These are phyloP conservation scores for Allium cepa DNA, from an alignment of 106 monocot genomes.

Conservation along the genomic window DNA sequence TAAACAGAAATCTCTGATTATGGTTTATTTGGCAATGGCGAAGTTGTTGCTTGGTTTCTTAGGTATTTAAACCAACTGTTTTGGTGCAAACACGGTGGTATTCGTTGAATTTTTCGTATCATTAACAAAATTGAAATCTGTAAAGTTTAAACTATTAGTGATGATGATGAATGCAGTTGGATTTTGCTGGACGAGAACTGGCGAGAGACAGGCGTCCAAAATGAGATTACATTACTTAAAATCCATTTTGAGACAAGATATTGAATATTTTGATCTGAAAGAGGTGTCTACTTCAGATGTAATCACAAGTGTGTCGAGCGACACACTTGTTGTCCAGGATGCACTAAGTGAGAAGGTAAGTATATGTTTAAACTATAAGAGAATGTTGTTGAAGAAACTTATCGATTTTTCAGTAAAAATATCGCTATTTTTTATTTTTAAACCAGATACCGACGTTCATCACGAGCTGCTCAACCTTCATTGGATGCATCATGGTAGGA, in stretches of 20 bases:
- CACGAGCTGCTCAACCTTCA: slow-evolving; percentile 40
- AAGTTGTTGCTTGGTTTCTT: not conserved
- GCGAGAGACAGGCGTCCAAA: slow-evolving; percentile 15
- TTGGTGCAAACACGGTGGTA: too few relatives aligned
- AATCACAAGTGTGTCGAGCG: slow-evolving; percentile 7
- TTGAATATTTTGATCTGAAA: slow-evolving; percentile 13
- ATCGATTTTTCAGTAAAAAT: not conserved
- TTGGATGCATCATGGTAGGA: slow-evolving; percentile 34
- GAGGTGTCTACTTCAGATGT: not conserved
- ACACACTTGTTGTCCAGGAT: slow-evolving; percentile 8
- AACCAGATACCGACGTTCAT: slow-evolving; percentile 66
- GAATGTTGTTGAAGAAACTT: not conserved
- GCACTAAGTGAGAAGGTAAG: slow-evolving; percentile 11
- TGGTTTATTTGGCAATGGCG: slow-evolving; percentile 2
- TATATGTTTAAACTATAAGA: not conserved
- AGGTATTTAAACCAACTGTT: not conserved
- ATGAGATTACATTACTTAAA: slow-evolving; percentile 7
- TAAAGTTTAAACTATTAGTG: not conserved
- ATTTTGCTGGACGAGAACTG: slow-evolving; percentile 19
- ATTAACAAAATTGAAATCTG: not conserved
- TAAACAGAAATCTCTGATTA: not conserved
- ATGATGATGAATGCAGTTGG: slow-evolving; percentile 4
- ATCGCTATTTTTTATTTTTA: not conserved
- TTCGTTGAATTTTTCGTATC: too few relatives aligned
- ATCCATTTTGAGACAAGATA: slow-evolving; percentile 12